A percentile compares a stretch with the other conserved stretches of the same genome.
Evolutionary conservation across 257 asterid species (phyloP).

Genomic region (Ballota nigra): DNA sequence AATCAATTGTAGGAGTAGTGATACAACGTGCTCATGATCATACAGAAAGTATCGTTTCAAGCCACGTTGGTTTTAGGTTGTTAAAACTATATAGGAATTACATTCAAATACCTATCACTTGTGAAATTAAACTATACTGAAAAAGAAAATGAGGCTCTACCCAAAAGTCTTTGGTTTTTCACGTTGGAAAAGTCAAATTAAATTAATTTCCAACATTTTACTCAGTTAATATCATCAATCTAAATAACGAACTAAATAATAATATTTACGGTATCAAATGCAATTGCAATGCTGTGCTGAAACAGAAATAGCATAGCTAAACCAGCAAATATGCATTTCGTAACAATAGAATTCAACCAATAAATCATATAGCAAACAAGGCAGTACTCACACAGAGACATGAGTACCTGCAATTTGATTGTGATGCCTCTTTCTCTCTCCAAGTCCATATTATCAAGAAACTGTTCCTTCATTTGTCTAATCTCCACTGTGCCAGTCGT

Average conservation of each 20-base stretch:
- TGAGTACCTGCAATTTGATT: constrained; percentile 86
- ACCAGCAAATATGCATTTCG: not conserved
- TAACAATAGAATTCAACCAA: constrained; percentile 4
- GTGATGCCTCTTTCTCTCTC: constrained; percentile 99
- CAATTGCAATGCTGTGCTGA: not conserved
- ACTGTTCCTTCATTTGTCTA: constrained; percentile 95
- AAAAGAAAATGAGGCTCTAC: constrained; percentile 3
- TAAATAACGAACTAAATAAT: not conserved
- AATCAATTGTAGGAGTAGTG: not conserved
- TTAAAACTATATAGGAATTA: not conserved
- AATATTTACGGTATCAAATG: not conserved
- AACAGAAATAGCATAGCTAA: not conserved
- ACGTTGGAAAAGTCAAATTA: not conserved
- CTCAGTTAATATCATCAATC: constrained; percentile 5
- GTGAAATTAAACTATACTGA: not conserved
- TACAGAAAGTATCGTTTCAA: constrained; percentile 2
- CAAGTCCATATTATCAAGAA: constrained; percentile 98
- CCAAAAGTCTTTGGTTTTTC: not conserved
- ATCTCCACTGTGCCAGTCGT: constrained; percentile 92
- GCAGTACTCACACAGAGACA: constrained; percentile 2
- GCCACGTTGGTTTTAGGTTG: not conserved
- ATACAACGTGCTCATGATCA: not conserved
- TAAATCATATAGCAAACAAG: not conserved
- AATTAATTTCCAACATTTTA: not conserved
- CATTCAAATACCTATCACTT: not conserved